Evolutionary conservation across 371 early-diverging fungal genomes (phyloP).

Genomic region (Syncephalastrum contaminatum): DNA sequence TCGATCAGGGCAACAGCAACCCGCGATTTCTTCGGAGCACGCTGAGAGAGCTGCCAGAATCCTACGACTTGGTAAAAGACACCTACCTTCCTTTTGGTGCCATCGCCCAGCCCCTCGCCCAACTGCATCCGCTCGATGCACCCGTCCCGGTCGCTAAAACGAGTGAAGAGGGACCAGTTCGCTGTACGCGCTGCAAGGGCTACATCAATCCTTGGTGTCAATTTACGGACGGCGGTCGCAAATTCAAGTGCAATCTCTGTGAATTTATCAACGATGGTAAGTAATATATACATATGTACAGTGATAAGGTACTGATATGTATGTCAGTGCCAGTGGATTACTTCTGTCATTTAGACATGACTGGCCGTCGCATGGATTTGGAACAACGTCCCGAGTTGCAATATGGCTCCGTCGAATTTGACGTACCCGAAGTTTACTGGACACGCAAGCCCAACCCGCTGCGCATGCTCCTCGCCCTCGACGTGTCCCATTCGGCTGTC

Average conservation of each 20-base stretch:
- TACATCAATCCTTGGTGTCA: slow-evolving; percentile 91
- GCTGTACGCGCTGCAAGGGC: slow-evolving; percentile 91
- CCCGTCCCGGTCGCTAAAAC: slow-evolving; percentile 18
- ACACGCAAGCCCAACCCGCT: slow-evolving; percentile 66
- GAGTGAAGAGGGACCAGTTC: slow-evolving; percentile 73
- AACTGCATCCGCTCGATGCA: slow-evolving; percentile 71
- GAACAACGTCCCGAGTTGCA: slow-evolving; percentile 89
- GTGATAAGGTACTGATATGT: no score
- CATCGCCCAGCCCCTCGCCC: slow-evolving; percentile 90
- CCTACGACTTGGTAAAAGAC: slow-evolving; percentile 73
- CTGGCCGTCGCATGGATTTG: slow-evolving; percentile 82
- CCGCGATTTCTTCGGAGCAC: slow-evolving; percentile 93
- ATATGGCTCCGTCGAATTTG: slow-evolving; percentile 88
- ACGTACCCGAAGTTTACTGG: slow-evolving; percentile 78
- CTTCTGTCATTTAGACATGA: slow-evolving; percentile 92
- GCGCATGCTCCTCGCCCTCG: slow-evolving; percentile 87
- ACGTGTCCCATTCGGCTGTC: slow-evolving; percentile 85
- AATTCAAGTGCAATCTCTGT: slow-evolving; percentile 93
- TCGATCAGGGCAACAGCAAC: slow-evolving; percentile 94
- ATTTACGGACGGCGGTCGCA: slow-evolving; percentile 87
- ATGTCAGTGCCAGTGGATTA: slow-evolving; percentile 79
- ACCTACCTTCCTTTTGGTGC: slow-evolving; percentile 85
- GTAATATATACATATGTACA: neutral
- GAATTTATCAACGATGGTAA: slow-evolving; percentile 78
- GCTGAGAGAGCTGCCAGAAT: slow-evolving; percentile 77